These are phyloP conservation scores for Flaveria bidentis DNA, from an alignment of 129 eudicot species.

Conservation along the genomic window DNA sequence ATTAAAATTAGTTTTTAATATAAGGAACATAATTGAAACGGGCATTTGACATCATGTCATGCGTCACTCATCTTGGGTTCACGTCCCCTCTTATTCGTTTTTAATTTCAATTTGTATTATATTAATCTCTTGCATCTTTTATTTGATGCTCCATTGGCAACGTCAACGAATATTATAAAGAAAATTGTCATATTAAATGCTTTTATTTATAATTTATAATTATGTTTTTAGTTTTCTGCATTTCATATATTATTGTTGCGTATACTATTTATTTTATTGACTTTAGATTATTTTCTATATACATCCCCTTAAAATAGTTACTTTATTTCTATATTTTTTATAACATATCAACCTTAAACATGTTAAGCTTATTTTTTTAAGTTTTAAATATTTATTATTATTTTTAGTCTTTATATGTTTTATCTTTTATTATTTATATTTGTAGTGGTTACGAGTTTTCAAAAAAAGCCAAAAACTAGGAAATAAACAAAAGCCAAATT, in stretches of 20 bases:
- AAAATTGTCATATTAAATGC: not conserved
- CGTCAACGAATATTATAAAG: not conserved
- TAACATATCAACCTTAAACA: no score
- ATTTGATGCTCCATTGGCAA: not conserved
- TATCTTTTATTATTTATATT: no score
- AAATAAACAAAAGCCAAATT: no score
- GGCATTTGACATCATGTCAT: constrained; percentile 13
- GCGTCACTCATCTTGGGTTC: constrained; percentile 28
- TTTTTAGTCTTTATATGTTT: no score
- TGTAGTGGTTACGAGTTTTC: no score
- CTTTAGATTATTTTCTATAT: not conserved
- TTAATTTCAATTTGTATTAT: not conserved
- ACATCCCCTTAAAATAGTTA: no score
- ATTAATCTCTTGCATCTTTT: not conserved
- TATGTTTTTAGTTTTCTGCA: not conserved
- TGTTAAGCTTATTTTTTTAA: no score
- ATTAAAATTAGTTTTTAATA: no score
- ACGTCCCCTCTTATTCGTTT: not conserved
- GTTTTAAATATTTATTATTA: no score
- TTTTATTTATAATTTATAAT: not conserved
- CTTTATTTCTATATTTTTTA: no score
- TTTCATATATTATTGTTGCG: not conserved
- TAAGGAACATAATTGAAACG: not conserved
- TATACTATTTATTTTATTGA: not conserved
- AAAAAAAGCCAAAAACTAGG: no score